These are phyloP conservation scores for Piromyces finnis DNA, from an alignment of 192 early-diverging fungal species.

Conservation along the genomic window DNA sequence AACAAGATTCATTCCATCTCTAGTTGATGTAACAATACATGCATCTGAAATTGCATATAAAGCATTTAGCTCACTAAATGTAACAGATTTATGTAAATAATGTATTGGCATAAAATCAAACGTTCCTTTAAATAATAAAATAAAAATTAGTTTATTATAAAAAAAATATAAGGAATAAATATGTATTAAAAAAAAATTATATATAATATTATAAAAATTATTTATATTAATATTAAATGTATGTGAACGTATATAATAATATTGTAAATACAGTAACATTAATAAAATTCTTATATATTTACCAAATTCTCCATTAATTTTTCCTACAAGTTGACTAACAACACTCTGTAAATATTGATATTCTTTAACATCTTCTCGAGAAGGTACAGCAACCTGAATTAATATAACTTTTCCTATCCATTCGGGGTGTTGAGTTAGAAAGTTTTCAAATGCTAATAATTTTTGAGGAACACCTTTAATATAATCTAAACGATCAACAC, in stretches of 20 bases:
- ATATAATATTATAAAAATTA: no score
- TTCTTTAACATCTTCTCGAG: not conserved
- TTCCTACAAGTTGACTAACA: not conserved
- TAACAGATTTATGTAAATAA: not conserved
- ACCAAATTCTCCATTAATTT: not conserved
- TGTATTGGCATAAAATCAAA: not conserved
- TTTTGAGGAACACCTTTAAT: constrained; percentile 36
- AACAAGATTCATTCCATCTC: constrained; percentile 42
- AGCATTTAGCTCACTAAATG: not conserved
- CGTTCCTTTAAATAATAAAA: not conserved
- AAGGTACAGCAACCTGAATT: constrained; percentile 64
- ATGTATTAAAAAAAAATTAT: no score
- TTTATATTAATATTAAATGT: no score
- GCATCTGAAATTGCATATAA: constrained; percentile 22
- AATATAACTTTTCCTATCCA: constrained; percentile 49
- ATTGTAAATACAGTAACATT: no score
- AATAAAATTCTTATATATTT: not conserved
- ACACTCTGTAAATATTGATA: not conserved
- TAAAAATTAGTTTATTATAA: not conserved
- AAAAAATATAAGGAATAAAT: no score
- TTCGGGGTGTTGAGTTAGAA: constrained; percentile 22
- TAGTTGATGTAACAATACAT: constrained; percentile 27
- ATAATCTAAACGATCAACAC: constrained; percentile 34
- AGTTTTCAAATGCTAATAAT: constrained; percentile 32
- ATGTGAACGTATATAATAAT: no score